phyloP scores from a whole-genome alignment of 2,329 filamentous ascomycete genomes.

The Diaporthe eres region DNA sequence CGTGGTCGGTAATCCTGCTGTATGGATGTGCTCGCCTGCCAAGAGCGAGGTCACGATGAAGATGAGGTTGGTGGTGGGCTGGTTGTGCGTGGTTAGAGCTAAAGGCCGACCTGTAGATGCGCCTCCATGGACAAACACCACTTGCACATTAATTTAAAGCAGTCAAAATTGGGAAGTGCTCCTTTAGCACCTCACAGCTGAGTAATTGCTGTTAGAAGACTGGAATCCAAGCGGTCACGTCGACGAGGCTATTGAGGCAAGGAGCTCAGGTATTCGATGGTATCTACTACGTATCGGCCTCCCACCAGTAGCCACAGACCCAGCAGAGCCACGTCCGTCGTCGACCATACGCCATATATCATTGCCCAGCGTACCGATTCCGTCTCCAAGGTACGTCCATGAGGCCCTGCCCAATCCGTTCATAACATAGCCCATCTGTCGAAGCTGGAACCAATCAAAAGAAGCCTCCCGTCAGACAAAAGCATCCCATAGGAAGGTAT shows the following conservation, averaged over 20 bases:
- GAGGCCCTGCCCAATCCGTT: background rate
- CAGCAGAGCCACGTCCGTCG: background rate
- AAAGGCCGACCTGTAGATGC: background rate
- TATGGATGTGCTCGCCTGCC: background rate
- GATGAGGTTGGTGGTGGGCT: background rate
- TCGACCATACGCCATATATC: conserved; percentile 7
- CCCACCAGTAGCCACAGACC: background rate
- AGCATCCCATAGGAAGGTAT: conserved; percentile 2
- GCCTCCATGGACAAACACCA: background rate
- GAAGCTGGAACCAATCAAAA: conserved; percentile 5
- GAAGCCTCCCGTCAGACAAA: background rate
- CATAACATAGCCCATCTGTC: background rate
- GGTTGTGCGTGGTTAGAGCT: background rate
- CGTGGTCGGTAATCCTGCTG: background rate
- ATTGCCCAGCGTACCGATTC: background rate
- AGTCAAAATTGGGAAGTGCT: background rate
- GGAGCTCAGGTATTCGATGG: conserved; percentile 15
- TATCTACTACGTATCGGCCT: conserved; percentile 17
- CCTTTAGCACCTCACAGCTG: too few relatives aligned
- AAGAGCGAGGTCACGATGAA: conserved; percentile 5
- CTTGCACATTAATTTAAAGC: too few relatives aligned
- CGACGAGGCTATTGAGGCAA: background rate
- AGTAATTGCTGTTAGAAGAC: too few relatives aligned
- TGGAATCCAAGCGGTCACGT: background rate
- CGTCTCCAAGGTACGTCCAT: background rate